A percentile compares a stretch with the other conserved stretches of the same genome.
Conservation (phyloP, 352 stramenopile species). For the Phytophthora hybrid region DNA sequence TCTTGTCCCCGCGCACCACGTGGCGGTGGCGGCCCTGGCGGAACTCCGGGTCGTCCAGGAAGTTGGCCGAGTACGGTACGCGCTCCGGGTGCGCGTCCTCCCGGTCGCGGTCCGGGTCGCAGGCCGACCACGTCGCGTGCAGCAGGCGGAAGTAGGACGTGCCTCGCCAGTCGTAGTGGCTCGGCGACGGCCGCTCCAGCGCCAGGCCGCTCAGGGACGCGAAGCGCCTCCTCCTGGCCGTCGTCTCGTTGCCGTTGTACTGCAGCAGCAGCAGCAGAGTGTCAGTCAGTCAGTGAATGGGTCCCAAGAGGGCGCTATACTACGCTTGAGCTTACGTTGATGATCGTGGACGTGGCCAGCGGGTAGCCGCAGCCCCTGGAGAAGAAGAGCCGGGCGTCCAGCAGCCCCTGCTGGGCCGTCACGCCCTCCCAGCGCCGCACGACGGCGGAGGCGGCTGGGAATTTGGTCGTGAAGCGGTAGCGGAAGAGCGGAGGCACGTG, state of each 20-base stretch:
- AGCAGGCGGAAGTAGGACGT: slow-evolving; percentile 90
- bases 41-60: slow-evolving; percentile 87
- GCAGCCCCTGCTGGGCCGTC: slow-evolving; percentile 69
- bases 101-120: slow-evolving; percentile 74
- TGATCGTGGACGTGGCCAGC: slow-evolving; percentile 77
- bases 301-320: too few relatives aligned
- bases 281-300: too few relatives aligned
- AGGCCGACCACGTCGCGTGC: slow-evolving; percentile 79
- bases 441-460: slow-evolving; percentile 75
- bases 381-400: slow-evolving; percentile 83
- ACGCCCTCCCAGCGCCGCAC: slow-evolving; percentile 81
- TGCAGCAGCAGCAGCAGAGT: slow-evolving; percentile 24
- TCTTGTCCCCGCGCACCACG: slow-evolving; percentile 87
- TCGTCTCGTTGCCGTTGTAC: slow-evolving; percentile 85
- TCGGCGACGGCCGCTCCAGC: slow-evolving; percentile 40
- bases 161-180: slow-evolving; percentile 84
- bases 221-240: slow-evolving; percentile 51
- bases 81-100: slow-evolving; percentile 78
- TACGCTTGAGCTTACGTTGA: slow-evolving; percentile 54
- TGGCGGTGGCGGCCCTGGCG: slow-evolving; percentile 84
- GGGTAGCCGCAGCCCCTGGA: slow-evolving; percentile 88
- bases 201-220: slow-evolving; percentile 66
- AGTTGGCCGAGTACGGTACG: slow-evolving; percentile 75
- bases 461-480: slow-evolving; percentile 84
- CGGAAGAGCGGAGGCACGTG: slow-evolving; percentile 71